Conservation (phyloP, 331 rosid species). For the Malus hybrid region DNA sequence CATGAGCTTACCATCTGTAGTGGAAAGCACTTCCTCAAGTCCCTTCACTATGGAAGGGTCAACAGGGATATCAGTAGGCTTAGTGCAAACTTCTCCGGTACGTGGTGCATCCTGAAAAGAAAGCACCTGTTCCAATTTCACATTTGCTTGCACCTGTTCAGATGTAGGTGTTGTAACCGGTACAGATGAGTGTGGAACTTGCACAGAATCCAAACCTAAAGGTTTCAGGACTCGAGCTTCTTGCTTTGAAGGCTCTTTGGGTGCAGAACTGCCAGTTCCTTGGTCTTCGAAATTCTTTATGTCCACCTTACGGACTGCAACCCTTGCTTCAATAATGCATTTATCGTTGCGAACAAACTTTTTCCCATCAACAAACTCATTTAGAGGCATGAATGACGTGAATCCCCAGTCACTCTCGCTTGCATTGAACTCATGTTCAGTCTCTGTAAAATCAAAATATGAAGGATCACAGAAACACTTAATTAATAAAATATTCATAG, state of each 20-base stretch:
- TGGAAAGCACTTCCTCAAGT: not conserved
- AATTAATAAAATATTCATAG: not conserved
- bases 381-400: conserved; percentile 5
- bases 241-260: not conserved
- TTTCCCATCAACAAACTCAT: not conserved
- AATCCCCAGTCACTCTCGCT: not conserved
- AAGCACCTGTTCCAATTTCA: not conserved
- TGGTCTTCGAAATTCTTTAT: not conserved
- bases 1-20: not conserved
- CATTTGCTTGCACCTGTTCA: not conserved
- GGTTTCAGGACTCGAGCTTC: not conserved
- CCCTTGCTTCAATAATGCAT: not conserved
- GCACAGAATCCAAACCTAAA: not conserved
- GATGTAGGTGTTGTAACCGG: not conserved
- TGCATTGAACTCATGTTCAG: not conserved
- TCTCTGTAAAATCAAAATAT: conserved; percentile 1
- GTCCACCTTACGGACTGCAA: not conserved
- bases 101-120: not conserved
- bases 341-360: not conserved
- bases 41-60: not conserved
- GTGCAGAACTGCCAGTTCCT: not conserved
- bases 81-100: not conserved
- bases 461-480: not conserved
- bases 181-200: not conserved
- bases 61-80: not conserved